Evolutionary conservation across 768 basidiomycete genomes (phyloP), one percentile per base, ranked within the genome.

Genomic region (Rickenella mellea): DNA sequence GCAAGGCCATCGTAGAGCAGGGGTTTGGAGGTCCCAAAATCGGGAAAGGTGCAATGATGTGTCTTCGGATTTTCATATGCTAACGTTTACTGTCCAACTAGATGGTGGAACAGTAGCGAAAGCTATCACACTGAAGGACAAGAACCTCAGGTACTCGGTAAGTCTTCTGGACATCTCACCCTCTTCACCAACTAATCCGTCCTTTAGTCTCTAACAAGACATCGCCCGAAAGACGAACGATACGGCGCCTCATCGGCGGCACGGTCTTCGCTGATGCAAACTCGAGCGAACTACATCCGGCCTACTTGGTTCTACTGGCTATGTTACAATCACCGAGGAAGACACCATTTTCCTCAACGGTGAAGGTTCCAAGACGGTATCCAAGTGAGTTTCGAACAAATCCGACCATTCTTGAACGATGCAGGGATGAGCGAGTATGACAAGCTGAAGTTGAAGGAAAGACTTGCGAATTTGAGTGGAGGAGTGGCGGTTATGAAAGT

Each of bases 21-120:
- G 73, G 83, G 32, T 90, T 74, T 55, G 87, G 87, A 49, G 82
- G 85, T 26, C 86, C 87, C 39, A 92, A 96, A 69, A 96, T 97
- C 60, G 96, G 92, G 55, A 97, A 96, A 65, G 90, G 88, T 87
- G 44, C 39, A 73, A 63, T 10, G 4, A 9, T n/a, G 14, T 6
- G 19, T 17, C 14, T 14, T 4, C 30, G 4, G 19, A 19, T 14
- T 14, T n/a, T 4, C 30, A 5, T 4, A 10, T 21, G 29, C 1
- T n/a, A n/a, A 7, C 20, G 14, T 9, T 21, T 15, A 21, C 39
- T 6, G 25, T 28, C 27, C 15, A 17, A 4, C 14, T 41, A 89
- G 91, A 97, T 62, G 94, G 93, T 79, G 94, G 96, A n/a, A 94
- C 92, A 21, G 94, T 98, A 28, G 94, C 94, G 45, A 99, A 97